A percentile compares a stretch with the other conserved stretches of the same genome.
phyloP scores from a whole-genome alignment of 441 rosid genomes.

The Sinapis alba region DNA sequence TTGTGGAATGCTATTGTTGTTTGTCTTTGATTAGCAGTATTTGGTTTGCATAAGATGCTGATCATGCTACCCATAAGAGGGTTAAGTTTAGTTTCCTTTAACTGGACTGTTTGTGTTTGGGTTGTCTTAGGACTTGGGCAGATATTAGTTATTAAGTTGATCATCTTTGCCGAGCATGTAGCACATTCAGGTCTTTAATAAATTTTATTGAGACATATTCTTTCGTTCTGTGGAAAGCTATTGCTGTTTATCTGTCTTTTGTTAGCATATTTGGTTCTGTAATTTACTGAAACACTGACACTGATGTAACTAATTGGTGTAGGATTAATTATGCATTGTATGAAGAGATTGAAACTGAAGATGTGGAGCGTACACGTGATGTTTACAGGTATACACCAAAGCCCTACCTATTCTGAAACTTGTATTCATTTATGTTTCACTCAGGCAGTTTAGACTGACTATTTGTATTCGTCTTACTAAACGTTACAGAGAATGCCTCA shows the following conservation, averaged over 20 bases:
- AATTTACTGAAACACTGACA: constrained; percentile 12
- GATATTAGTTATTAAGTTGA: background rate
- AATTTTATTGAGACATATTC: background rate
- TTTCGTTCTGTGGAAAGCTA: background rate
- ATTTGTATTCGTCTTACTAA: constrained; percentile 7
- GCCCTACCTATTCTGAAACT: background rate
- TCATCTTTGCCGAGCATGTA: constrained; percentile 6
- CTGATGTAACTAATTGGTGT: constrained; percentile 13
- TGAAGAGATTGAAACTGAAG: constrained; percentile 81
- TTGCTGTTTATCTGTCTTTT: background rate
- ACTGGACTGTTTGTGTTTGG: background rate
- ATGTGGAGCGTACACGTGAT: constrained; percentile 68
- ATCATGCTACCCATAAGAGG: background rate
- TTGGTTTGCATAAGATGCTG: background rate
- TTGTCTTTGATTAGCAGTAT: background rate
- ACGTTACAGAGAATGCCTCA: constrained; percentile 72
- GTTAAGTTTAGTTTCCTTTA: constrained; percentile 5
- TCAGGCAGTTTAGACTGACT: background rate
- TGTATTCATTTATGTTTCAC: constrained; percentile 1
- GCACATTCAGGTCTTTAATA: background rate
- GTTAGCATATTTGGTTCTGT: constrained; percentile 8
- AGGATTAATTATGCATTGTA: constrained; percentile 87
- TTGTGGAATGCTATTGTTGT: background rate
- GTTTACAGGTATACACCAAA: constrained; percentile 42
- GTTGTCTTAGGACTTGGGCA: background rate